Evolutionary conservation across 2,329 filamentous ascomycete species (phyloP).

Genomic region (Aspergillus thermomutatus): DNA sequence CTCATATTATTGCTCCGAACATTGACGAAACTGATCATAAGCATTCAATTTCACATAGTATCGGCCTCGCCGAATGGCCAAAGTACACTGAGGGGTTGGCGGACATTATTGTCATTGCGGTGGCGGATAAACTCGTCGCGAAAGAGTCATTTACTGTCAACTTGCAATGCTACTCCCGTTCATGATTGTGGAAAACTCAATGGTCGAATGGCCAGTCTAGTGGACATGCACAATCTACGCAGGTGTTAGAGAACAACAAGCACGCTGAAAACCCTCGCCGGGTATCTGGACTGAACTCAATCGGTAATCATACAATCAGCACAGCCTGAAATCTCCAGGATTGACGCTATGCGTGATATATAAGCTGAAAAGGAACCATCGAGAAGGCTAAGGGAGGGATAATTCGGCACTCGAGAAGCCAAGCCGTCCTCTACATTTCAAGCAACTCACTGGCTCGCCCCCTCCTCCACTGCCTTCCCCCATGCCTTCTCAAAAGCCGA

Average conservation of each 20-base stretch:
- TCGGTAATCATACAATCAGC: not conserved
- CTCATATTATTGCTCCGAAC: too few species aligned
- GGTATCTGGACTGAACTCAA: not conserved
- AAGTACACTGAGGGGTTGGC: not conserved
- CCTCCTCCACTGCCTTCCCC: slow-evolving; percentile 36
- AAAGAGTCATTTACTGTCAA: not conserved
- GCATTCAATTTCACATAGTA: not conserved
- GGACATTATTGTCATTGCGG: too few species aligned
- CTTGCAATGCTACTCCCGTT: not conserved
- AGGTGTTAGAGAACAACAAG: not conserved
- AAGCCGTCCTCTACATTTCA: not conserved
- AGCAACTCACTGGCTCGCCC: slow-evolving; percentile 2
- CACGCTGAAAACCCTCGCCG: not conserved
- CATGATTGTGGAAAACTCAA: not conserved
- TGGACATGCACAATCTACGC: not conserved
- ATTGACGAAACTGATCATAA: not conserved
- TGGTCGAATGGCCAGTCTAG: not conserved
- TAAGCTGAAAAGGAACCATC: not conserved
- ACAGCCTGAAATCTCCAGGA: not conserved
- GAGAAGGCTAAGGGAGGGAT: not conserved
- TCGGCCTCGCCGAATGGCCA: not conserved
- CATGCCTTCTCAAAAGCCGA: slow-evolving; percentile 35
- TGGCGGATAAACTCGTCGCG: too few species aligned
- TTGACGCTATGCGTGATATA: not conserved
- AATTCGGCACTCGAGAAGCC: not conserved